Evolutionary conservation across 805 yeast species (phyloP), one percentile per base, ranked within the genome.

Genomic region (Pichia deserticola): DNA sequence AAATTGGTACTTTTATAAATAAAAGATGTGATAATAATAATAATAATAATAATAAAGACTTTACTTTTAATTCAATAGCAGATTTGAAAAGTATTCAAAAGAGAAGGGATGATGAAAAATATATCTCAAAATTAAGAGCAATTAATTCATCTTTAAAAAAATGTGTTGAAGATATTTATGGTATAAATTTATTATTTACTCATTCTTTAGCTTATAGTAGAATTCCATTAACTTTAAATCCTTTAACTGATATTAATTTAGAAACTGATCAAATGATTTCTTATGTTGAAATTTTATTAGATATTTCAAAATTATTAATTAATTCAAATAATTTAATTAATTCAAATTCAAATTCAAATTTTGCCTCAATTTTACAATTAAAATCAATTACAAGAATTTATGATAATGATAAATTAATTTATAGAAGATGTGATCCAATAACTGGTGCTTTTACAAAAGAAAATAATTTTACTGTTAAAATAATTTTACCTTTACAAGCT

Each of bases 401-500:
- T 50, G 57, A 56, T 39, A 52, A 46, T 36, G 58, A 59, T 27
- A 34, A 35, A 13, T 40, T 65, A 38, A 41, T 66, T 1, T 44
- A 49, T 40, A 56, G 57, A 36, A 57, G 53, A 39, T 54, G 61
- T 5, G 70, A 66, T 47, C 68, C 69, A 6, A 51, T 64, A 5
- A 60, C 65, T 2, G 70, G 65, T 0, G 56, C 56, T 32, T 47
- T 62, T 34, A 48, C 58, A 5, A 52, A 60, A 1, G 60, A 57
- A 27, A 48, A 54, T 25, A 27, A 54, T 5, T 53, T 51, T 28
- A 28, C 36, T 13, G 53, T 62, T 15, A 60, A 58, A 35, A 49
- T 66, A 15, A 61, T 59, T 44, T 51, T 66, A 25, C 69, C 70
- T 1, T 51, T 66, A 35, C 62, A 61, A 49, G 58, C 69, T 2